Conservation (phyloP, 2,329 filamentous ascomycete genomes). For the Aspergillus ibericus region DNA sequence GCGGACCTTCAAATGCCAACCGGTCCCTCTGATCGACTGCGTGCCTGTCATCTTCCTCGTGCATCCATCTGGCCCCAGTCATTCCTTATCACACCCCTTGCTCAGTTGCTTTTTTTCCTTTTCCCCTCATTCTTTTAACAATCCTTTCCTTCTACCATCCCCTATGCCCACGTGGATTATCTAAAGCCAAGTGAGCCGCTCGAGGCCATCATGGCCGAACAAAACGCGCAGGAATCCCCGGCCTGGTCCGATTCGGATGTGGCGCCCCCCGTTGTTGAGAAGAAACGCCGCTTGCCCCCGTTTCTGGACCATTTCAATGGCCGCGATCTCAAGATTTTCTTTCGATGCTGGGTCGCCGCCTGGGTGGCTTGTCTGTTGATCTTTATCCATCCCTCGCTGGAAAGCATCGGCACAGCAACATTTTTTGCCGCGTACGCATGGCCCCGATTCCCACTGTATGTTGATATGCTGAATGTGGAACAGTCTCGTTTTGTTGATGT, state of each 20-base stretch:
- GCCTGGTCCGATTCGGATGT: neutral
- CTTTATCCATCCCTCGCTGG: constrained; percentile 48
- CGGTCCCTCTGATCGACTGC: neutral
- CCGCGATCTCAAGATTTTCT: constrained; percentile 49
- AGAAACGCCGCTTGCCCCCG: constrained; percentile 17
- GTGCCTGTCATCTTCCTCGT: neutral
- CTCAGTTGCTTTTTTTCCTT: neutral
- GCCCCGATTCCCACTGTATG: neutral
- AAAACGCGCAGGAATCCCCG: neutral
- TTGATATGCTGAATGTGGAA: neutral
- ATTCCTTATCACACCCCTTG: neutral
- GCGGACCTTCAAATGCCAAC: neutral
- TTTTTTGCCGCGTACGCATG: constrained; percentile 41
- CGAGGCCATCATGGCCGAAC: neutral
- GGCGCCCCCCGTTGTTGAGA: neutral
- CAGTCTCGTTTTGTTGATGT: constrained; percentile 45
- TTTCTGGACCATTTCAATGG: constrained; percentile 49
- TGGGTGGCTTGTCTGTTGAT: constrained; percentile 51
- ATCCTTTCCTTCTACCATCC: neutral
- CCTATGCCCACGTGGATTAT: neutral
- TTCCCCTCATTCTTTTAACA: neutral
- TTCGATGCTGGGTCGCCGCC: constrained; percentile 49
- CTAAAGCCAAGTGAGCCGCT: neutral
- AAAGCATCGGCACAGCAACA: constrained; percentile 44
- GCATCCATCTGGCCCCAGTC: neutral